A percentile compares a stretch with the other conserved stretches of the same genome.
Evolutionary conservation across 1,284 basidiomycete species (phyloP).

Genomic region (Sphagnurus paluster): DNA sequence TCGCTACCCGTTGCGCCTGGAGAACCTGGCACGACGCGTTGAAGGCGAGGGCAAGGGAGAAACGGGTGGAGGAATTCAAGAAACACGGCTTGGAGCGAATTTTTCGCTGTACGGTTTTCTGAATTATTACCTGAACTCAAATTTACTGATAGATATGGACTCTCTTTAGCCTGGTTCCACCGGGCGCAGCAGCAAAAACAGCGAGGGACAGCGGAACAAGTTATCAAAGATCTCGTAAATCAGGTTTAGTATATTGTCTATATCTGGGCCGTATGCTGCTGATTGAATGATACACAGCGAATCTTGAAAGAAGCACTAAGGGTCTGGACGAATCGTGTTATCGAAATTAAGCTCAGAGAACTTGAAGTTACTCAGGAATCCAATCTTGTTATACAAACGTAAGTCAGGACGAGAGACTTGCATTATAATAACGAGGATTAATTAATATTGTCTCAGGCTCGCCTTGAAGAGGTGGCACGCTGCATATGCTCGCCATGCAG

Average conservation of each 20-base stretch:
- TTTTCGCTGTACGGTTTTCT: slow-evolving; percentile 46
- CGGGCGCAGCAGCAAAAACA: slow-evolving; percentile 35
- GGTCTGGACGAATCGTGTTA: slow-evolving; percentile 70
- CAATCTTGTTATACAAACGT: slow-evolving; percentile 50
- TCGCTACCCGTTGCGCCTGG: slow-evolving; percentile 53
- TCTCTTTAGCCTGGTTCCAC: slow-evolving; percentile 55
- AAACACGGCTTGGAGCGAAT: slow-evolving; percentile 34
- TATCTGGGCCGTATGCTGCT: neutral
- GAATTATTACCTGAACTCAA: slow-evolving; percentile 1
- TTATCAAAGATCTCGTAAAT: slow-evolving; percentile 38
- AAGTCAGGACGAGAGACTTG: slow-evolving; percentile 19
- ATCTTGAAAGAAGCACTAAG: slow-evolving; percentile 46
- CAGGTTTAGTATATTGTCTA: slow-evolving; percentile 34
- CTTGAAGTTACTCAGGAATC: slow-evolving; percentile 56
- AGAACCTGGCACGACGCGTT: slow-evolving; percentile 51
- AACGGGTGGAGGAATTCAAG: slow-evolving; percentile 47
- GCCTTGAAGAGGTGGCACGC: slow-evolving; percentile 70
- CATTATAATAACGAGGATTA: slow-evolving; percentile 1
- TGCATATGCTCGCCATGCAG: slow-evolving; percentile 58
- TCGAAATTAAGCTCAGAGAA: slow-evolving; percentile 71
- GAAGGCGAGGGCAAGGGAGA: slow-evolving; percentile 48
- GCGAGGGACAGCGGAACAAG: slow-evolving; percentile 39
- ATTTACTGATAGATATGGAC: slow-evolving; percentile 18
- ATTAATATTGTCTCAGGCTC: slow-evolving; percentile 33
- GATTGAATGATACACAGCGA: slow-evolving; percentile 40